These are phyloP conservation scores for Candida verbasci DNA, from an alignment of 805 yeast species.

Conservation along the genomic window DNA sequence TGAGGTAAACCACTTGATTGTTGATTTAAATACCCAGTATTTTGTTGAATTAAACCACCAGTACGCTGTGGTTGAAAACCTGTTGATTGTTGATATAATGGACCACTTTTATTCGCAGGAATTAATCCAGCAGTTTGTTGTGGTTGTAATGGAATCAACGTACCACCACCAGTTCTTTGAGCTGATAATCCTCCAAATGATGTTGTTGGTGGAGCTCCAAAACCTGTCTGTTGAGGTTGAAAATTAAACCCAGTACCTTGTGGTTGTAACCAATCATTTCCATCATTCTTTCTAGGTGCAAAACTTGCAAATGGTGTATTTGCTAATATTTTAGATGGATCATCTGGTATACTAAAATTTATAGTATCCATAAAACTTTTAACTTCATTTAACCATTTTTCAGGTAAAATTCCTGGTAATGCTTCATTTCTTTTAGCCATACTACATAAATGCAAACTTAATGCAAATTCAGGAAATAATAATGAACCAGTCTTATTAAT, in stretches of 20 bases:
- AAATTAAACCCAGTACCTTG: slow-evolving; percentile 33
- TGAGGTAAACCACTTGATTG: slow-evolving; percentile 36
- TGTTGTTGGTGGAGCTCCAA: slow-evolving; percentile 35
- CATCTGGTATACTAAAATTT: slow-evolving; percentile 70
- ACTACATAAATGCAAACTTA: slow-evolving; percentile 85
- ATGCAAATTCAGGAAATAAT: slow-evolving; percentile 89
- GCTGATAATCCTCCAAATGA: slow-evolving; percentile 16
- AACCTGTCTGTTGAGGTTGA: slow-evolving; percentile 35
- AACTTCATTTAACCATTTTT: slow-evolving; percentile 75
- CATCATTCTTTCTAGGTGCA: slow-evolving; percentile 14
- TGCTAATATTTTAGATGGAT: slow-evolving; percentile 34
- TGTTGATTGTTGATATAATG: slow-evolving; percentile 19
- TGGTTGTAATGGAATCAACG: slow-evolving; percentile 47
- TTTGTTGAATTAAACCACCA: slow-evolving; percentile 10
- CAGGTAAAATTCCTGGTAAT: slow-evolving; percentile 70
- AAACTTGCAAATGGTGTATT: slow-evolving; percentile 41
- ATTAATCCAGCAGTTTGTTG: slow-evolving; percentile 69
- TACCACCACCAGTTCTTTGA: slow-evolving; percentile 45
- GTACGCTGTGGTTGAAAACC: slow-evolving; percentile 11
- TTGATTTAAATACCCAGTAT: slow-evolving; percentile 22
- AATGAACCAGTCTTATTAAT: slow-evolving; percentile 80
- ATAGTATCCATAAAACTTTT: slow-evolving; percentile 86
- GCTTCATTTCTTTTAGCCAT: slow-evolving; percentile 72
- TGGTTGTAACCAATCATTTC: slow-evolving; percentile 25
- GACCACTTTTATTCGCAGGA: slow-evolving; percentile 42